Conservation (phyloP, 805 yeast species). For the Monosporozyma aquatica region DNA sequence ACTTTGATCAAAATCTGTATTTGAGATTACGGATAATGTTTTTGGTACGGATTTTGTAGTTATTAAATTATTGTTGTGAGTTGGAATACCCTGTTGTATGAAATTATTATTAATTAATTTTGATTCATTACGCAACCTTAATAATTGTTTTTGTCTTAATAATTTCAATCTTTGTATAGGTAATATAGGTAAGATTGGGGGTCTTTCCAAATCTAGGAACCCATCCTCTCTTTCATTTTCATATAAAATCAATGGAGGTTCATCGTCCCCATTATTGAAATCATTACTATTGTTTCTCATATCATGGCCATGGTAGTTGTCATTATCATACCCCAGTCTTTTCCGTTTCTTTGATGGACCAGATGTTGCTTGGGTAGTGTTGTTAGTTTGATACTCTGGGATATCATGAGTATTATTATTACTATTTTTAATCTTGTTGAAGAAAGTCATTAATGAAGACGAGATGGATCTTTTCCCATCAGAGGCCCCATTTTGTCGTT, state of each 20-base stretch:
- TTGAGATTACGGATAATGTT: neutral
- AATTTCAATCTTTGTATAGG: conserved; percentile 26
- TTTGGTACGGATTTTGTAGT: no score
- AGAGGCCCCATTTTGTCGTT: neutral
- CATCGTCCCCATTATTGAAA: neutral
- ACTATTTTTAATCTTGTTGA: conserved; percentile 9
- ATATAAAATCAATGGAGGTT: neutral
- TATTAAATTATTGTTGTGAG: no score
- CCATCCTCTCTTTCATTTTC: conserved; percentile 1
- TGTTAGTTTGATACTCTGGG: neutral
- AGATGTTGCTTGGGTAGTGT: no score
- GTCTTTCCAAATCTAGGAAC: conserved; percentile 16
- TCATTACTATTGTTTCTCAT: neutral
- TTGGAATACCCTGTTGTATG: no score
- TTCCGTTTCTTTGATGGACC: no score
- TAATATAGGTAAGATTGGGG: conserved; percentile 26
- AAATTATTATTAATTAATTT: neutral
- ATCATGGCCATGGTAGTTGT: neutral
- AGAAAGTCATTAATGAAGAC: conserved; percentile 19
- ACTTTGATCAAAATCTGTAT: neutral
- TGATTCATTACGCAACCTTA: conserved; percentile 9
- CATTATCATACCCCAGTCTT: no score
- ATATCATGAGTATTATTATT: conserved; percentile 4
- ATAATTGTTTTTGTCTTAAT: conserved; percentile 20
- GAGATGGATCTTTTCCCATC: conserved; percentile 22